A percentile compares a stretch with the other conserved stretches of the same genome.
These are phyloP conservation scores for Tricholoma sp. DNA, from an alignment of 768 basidiomycete species.

Conservation along the genomic window DNA sequence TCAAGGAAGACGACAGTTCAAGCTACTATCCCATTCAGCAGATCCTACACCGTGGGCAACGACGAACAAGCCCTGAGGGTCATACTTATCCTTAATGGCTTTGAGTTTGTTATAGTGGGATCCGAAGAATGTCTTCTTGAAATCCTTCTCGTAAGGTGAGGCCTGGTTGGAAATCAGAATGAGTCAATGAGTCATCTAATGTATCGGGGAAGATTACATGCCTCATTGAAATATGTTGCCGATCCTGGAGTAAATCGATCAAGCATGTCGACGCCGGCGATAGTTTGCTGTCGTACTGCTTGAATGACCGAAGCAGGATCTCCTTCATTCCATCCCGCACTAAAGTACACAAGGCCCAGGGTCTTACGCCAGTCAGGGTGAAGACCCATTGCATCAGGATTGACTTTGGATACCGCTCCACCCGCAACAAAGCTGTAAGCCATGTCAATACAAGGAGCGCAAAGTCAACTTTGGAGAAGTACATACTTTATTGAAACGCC, in stretches of 20 bases:
- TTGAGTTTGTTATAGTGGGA: conserved; percentile 34
- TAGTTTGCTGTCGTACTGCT: conserved; percentile 12
- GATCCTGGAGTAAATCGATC: conserved; percentile 26
- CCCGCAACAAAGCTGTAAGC: conserved; percentile 34
- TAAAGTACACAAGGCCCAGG: conserved; percentile 22
- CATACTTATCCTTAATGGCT: conserved; percentile 39
- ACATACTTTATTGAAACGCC: conserved; percentile 7
- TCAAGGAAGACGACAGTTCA: no score
- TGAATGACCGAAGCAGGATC: conserved; percentile 16
- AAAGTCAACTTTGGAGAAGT: background rate
- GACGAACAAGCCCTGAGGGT: conserved; percentile 33
- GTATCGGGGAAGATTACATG: conserved; percentile 10
- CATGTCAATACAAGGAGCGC: background rate
- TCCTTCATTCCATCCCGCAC: conserved; percentile 25
- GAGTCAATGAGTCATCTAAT: no score
- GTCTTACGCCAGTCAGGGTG: conserved; percentile 47
- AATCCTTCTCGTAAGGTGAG: conserved; percentile 35
- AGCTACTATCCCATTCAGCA: no score
- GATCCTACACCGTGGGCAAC: no score
- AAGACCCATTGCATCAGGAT: conserved; percentile 34
- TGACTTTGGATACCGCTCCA: conserved; percentile 33
- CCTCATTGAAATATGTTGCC: conserved; percentile 49
- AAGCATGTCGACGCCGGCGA: conserved; percentile 16
- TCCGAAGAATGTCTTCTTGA: conserved; percentile 42
- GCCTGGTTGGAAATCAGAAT: conserved; percentile 23